These are phyloP conservation scores for Chytriomyces sp. DNA, from an alignment of 192 early-diverging fungal species.

Conservation along the genomic window DNA sequence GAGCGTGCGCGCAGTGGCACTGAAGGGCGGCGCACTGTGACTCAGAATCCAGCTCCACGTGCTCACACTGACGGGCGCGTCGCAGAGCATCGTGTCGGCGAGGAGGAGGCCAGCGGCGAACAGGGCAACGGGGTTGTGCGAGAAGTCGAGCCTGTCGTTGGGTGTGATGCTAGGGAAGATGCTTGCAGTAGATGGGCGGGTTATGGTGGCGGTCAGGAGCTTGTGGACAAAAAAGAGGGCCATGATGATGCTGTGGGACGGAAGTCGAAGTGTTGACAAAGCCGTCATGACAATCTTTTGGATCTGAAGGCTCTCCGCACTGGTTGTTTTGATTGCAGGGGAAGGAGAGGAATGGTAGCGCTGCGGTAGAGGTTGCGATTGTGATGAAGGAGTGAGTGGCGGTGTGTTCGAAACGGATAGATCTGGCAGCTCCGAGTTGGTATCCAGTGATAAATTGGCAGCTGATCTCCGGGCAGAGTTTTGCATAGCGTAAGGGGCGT, in stretches of 20 bases:
- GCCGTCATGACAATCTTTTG: constrained; percentile 20
- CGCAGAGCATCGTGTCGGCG: constrained; percentile 15
- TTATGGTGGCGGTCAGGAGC: neutral
- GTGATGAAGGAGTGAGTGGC: neutral
- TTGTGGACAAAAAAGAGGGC: constrained; percentile 19
- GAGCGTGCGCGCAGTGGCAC: neutral
- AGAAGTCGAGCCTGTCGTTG: neutral
- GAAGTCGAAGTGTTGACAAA: constrained; percentile 1
- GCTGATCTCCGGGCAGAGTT: neutral
- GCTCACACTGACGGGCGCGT: neutral
- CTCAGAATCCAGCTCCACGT: constrained; percentile 17
- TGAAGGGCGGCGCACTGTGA: neutral
- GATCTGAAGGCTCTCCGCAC: neutral
- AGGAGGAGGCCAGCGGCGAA: constrained; percentile 12
- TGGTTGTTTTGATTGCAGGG: neutral
- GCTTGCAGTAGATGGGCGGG: neutral
- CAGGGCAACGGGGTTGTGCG: neutral
- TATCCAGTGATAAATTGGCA: too few relatives aligned
- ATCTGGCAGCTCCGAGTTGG: too few relatives aligned
- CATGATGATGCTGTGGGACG: constrained; percentile 12
- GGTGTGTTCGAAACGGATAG: neutral
- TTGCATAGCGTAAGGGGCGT: neutral
- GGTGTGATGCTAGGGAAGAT: neutral
- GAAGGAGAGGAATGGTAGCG: neutral
- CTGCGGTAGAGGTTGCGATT: neutral